These are phyloP conservation scores for Lactarius sanguifluus DNA, from an alignment of 768 basidiomycete species.

Conservation along the genomic window DNA sequence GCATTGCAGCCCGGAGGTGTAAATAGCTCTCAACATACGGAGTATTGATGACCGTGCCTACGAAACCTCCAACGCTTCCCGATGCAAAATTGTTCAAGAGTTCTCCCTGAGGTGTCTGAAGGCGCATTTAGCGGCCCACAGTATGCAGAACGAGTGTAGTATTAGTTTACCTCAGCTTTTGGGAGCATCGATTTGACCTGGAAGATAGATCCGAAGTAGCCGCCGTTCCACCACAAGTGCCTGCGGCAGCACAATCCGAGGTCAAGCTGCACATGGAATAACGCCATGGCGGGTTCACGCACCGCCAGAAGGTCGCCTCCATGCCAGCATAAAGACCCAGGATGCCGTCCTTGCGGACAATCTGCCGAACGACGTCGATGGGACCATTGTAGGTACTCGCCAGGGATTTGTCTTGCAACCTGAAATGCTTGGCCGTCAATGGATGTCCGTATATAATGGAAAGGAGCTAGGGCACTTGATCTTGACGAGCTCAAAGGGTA, in stretches of 20 bases:
- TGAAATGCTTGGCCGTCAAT: conserved; percentile 31
- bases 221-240: conserved; percentile 91
- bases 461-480: conserved; percentile 56
- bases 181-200: conserved; percentile 79
- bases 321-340: conserved; percentile 91
- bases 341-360: conserved; percentile 74
- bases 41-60: conserved; percentile 89
- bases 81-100: conserved; percentile 92
- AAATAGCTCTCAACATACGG: conserved; percentile 52
- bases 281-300: conserved; percentile 18
- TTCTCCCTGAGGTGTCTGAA: conserved; percentile 22
- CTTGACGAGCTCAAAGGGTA: conserved; percentile 95
- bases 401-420: conserved; percentile 83
- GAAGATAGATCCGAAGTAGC: conserved; percentile 93
- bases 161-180: conserved; percentile 74
- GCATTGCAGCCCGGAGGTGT: neutral
- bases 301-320: conserved; percentile 99
- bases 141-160: neutral
- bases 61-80: conserved; percentile 85
- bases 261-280: neutral
- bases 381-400: conserved; percentile 84
- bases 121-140: neutral
- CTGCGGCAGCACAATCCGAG: conserved; percentile 37
- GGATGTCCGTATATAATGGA: neutral
- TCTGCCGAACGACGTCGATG: conserved; percentile 82